These are phyloP conservation scores for Lachnellula arida DNA, from an alignment of 2,329 filamentous ascomycete species.

Conservation along the genomic window DNA sequence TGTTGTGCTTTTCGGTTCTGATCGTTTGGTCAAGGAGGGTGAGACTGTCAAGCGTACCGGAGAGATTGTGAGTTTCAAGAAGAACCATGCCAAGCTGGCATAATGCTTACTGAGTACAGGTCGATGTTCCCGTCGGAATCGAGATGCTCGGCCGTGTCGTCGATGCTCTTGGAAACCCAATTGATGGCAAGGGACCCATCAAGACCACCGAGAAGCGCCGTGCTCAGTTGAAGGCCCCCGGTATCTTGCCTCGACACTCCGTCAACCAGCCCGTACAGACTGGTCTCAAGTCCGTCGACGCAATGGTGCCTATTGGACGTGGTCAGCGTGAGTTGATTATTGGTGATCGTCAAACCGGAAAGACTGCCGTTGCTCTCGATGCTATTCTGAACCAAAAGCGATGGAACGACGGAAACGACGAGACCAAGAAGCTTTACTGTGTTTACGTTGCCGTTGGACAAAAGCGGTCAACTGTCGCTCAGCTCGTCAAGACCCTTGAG, in stretches of 20 bases:
- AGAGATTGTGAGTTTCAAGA: constrained; percentile 74
- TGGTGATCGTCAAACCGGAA: constrained; percentile 99
- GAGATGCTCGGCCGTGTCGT: constrained; percentile 97
- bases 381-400: constrained; percentile 99
- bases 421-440: constrained; percentile 99
- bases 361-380: constrained; percentile 97
- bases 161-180: constrained; percentile 97
- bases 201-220: constrained; percentile 88
- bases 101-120: constrained; percentile 48
- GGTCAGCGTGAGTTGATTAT: constrained; percentile 99
- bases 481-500: constrained; percentile 99
- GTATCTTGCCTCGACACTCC: constrained; percentile 93
- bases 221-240: constrained; percentile 98
- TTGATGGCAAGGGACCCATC: constrained; percentile 97
- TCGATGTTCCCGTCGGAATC: constrained; percentile 90
- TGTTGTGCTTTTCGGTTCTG: constrained; percentile 99
- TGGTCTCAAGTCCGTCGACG: constrained; percentile 97
- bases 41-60: constrained; percentile 99
- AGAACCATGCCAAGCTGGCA: not conserved
- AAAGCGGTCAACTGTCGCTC: constrained; percentile 98
- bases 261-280: constrained; percentile 99
- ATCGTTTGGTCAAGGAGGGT: constrained; percentile 99
- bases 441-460: constrained; percentile 98
- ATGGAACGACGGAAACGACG: constrained; percentile 84
- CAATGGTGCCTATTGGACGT: constrained; percentile 99